These are phyloP conservation scores for Prunus armeniaca DNA, from an alignment of 306 rosid genomes.

Conservation along the genomic window DNA sequence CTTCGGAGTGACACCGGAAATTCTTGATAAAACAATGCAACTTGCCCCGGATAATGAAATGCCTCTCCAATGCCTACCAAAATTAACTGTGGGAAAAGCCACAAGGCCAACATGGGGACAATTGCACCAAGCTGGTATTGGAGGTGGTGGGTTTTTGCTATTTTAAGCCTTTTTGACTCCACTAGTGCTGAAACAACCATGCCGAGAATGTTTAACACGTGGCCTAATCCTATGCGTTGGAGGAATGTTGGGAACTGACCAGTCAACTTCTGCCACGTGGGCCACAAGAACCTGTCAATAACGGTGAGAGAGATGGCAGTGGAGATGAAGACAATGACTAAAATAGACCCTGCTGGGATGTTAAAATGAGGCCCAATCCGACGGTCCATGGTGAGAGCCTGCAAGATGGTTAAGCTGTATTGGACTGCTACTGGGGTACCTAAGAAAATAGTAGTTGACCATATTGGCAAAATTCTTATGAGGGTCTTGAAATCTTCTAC, in stretches of 20 bases:
- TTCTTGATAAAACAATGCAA: slow-evolving; percentile 61
- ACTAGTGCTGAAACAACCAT: slow-evolving; percentile 55
- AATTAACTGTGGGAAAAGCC: slow-evolving; percentile 62
- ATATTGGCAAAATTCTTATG: slow-evolving; percentile 43
- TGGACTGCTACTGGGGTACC: slow-evolving; percentile 42
- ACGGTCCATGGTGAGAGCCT: slow-evolving; percentile 56
- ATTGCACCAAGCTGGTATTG: not conserved
- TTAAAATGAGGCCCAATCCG: slow-evolving; percentile 46
- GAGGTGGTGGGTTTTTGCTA: not conserved
- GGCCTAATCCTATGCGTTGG: slow-evolving; percentile 54
- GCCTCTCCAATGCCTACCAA: slow-evolving; percentile 68
- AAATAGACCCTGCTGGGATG: slow-evolving; percentile 47
- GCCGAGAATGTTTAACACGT: slow-evolving; percentile 33
- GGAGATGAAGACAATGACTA: slow-evolving; percentile 31
- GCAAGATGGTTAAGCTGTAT: slow-evolving; percentile 47
- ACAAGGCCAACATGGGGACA: slow-evolving; percentile 38
- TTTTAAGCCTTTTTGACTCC: slow-evolving; percentile 59
- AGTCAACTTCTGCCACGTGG: slow-evolving; percentile 35
- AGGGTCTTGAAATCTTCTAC: slow-evolving; percentile 54
- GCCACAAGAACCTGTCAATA: slow-evolving; percentile 45
- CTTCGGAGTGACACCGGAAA: slow-evolving; percentile 49
- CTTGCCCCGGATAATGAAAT: slow-evolving; percentile 67
- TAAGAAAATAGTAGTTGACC: slow-evolving; percentile 51
- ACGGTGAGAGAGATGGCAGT: slow-evolving; percentile 35
- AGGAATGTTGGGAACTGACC: slow-evolving; percentile 33